Percentiles rank a stretch among this genome's conserved stretches.
Conservation (phyloP, 2,329 filamentous ascomycete genomes). For the Lachnellula subtilissima region DNA sequence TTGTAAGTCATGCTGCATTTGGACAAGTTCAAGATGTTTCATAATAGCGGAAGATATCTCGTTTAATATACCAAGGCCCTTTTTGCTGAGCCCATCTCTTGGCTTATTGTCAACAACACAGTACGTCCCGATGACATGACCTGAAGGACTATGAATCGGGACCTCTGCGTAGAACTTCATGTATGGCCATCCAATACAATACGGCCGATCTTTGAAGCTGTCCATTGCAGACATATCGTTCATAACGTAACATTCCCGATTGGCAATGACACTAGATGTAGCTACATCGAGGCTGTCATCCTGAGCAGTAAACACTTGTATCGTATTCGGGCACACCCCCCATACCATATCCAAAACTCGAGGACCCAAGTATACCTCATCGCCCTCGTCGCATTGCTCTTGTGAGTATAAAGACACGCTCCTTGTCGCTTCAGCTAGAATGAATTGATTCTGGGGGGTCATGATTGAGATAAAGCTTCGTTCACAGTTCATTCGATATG, state of each 20-base stretch:
- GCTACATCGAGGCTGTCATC: slow-evolving; percentile 10
- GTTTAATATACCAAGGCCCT: slow-evolving; percentile 48
- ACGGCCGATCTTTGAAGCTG: slow-evolving; percentile 15
- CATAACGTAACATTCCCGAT: slow-evolving; percentile 16
- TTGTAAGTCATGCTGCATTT: slow-evolving; percentile 44
- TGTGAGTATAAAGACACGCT: slow-evolving; percentile 16
- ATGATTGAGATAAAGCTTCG: slow-evolving; percentile 41
- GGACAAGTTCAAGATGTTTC: slow-evolving; percentile 54
- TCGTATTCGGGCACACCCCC: slow-evolving; percentile 21
- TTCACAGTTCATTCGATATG: slow-evolving; percentile 41
- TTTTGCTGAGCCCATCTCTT: slow-evolving; percentile 43
- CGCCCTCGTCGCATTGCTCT: slow-evolving; percentile 4
- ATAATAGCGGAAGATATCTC: slow-evolving; percentile 52
- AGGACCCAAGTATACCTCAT: slow-evolving; percentile 20
- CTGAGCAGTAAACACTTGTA: slow-evolving; percentile 18
- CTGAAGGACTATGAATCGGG: slow-evolving; percentile 20
- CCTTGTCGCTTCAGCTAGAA: slow-evolving; percentile 22
- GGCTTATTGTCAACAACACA: slow-evolving; percentile 54
- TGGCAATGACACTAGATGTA: slow-evolving; percentile 11
- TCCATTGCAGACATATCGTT: slow-evolving; percentile 19
- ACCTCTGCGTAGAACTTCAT: slow-evolving; percentile 26
- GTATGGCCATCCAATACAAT: slow-evolving; percentile 17
- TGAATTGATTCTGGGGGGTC: slow-evolving; percentile 20
- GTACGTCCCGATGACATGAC: slow-evolving; percentile 51
- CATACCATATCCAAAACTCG: slow-evolving; percentile 12